A percentile compares a stretch with the other conserved stretches of the same genome.
Evolutionary conservation across 305 asterid genomes (phyloP).

Genomic region (Fraxinus baroniana): DNA sequence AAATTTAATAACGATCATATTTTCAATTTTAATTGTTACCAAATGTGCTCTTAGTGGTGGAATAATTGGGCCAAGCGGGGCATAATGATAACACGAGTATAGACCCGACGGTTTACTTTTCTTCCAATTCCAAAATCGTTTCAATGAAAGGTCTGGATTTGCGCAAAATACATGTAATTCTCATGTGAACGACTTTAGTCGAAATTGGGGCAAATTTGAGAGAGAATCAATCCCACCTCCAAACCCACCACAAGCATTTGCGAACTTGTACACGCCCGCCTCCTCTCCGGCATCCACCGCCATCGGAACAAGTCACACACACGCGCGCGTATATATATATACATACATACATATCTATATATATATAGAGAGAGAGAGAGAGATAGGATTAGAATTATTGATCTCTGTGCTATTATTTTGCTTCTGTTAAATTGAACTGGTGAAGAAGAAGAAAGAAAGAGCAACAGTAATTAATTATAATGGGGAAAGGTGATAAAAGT

Average conservation of each 20-base stretch:
- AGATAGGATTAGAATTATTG: background rate
- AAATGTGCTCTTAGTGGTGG: no score
- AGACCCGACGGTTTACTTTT: background rate
- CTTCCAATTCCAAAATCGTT: background rate
- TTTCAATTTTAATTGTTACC: no score
- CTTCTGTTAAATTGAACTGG: background rate
- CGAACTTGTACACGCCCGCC: constrained; percentile 13
- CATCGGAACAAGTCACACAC: background rate
- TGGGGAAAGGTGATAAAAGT: constrained; percentile 72
- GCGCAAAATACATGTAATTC: no score
- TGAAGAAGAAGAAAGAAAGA: background rate
- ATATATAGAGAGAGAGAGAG: background rate
- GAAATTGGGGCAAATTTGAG: background rate
- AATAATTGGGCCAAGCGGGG: no score
- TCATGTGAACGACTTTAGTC: background rate
- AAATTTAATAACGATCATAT: no score
- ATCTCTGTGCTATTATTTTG: background rate
- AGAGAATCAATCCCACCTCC: background rate
- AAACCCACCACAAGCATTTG: background rate
- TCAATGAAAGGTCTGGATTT: no score
- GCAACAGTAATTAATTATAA: background rate
- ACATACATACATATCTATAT: background rate
- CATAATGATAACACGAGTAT: no score
- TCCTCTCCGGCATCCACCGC: constrained; percentile 20
- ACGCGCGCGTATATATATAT: background rate